Base-by-base conservation (phyloP, 2,329 filamentous ascomycete genomes). In the Phialophora verrucosa region DNA sequence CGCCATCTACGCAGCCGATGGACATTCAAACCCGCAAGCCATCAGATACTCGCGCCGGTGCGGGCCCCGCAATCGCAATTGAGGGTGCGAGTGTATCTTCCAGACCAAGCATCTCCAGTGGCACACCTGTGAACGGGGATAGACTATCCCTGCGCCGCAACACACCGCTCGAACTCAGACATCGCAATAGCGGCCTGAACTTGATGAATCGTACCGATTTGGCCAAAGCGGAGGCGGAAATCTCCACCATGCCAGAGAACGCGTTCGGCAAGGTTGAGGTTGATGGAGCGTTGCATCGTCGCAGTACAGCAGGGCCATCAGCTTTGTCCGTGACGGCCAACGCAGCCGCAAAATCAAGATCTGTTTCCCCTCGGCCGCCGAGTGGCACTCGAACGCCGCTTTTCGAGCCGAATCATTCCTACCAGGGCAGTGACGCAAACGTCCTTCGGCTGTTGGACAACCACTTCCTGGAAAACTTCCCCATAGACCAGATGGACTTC, bases 321-420 rank as follows among this genome's bases (percentile, higher is more conserved):
- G 74, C 77, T 20, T 73, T 80, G 11, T 74, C 78, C 7, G 71
- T 79, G 47, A 75, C 78, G 35, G 76, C 72, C 42, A 76, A 78
- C 25, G 63, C 65, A 59, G 63, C 65, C 35, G 74, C 69, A 55
- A 75, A 73, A 62, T 58, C 70, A 4, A 59, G 71, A 27, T 73
- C 71, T 3, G 66, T 66, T n/a, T 74, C 72, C 14, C 70, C 72
- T 38, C 31, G 59, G 27, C 69, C 64, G 38, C 68, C 62, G 47
- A 60, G 62, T 11, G 62, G 55, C 6, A 61, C 67, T 14, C 74
- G 73, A 4, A 71, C 76, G 10, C 79, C 78, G 14, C 84, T 83
- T 47, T 86, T 86, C 68, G 85, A 84, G 65, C 84, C 86, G 2
- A 89, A 88, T 49, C 94, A 98, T 78, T 92, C 91, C 2, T 98